A percentile compares a stretch with the other conserved stretches of the same genome.
Conservation (phyloP, 2,329 filamentous ascomycete genomes). For the Colletotrichum gigasporum region DNA sequence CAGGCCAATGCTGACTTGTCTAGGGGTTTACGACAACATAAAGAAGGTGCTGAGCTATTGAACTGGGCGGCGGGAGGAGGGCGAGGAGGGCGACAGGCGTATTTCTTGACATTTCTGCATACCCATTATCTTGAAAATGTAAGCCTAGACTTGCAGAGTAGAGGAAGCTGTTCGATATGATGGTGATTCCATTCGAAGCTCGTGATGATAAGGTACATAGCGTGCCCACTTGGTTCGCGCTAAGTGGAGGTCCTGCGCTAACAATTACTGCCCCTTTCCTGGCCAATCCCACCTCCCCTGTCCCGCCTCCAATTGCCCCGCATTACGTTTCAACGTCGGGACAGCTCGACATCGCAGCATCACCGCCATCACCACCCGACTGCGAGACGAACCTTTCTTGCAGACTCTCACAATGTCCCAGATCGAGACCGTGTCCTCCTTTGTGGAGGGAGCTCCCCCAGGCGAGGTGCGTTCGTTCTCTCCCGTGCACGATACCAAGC, state of each 20-base stretch:
- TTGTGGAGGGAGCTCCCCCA: conserved; percentile 92
- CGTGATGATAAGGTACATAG: conserved; percentile 1
- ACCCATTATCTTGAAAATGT: background rate
- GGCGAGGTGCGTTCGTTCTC: conserved; percentile 78
- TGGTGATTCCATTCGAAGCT: background rate
- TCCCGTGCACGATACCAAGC: conserved; percentile 30
- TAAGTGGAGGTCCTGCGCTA: conserved; percentile 16
- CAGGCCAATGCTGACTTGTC: conserved; percentile 38
- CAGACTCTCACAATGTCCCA: conserved; percentile 42
- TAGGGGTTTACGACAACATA: conserved; percentile 78
- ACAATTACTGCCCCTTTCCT: conserved; percentile 26
- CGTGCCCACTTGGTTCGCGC: background rate
- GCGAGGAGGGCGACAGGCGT: background rate
- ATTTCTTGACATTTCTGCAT: conserved; percentile 19
- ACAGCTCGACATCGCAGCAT: conserved; percentile 6
- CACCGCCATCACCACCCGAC: conserved; percentile 17
- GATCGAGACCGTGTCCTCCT: conserved; percentile 77
- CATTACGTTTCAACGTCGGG: conserved; percentile 30
- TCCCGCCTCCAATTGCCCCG: conserved; percentile 28
- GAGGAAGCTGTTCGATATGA: background rate
- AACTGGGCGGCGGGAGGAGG: conserved; percentile 51
- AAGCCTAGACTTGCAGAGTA: background rate
- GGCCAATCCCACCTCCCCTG: conserved; percentile 18
- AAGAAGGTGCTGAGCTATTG: conserved; percentile 74
- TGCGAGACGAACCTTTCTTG: background rate